Evolutionary conservation across 768 basidiomycete species (phyloP), one percentile per base, ranked within the genome.

Genomic region (Lentinula detonsa): DNA sequence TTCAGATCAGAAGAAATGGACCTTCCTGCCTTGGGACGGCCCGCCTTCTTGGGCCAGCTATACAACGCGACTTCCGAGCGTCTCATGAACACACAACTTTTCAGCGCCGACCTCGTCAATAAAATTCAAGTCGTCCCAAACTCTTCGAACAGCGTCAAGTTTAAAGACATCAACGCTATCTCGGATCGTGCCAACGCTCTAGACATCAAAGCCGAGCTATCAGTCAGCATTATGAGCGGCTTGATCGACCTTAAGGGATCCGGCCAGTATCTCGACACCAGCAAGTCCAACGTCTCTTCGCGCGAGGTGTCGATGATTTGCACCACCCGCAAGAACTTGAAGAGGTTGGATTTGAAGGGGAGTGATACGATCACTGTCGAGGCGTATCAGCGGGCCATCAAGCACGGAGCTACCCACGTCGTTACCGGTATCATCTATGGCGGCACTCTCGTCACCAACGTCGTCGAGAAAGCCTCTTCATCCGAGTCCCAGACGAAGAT

Each of bases 391-490:
- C 53, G 51, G 28, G 48, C 59, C 43, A 15, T 43, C 28, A 21
- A 55, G 45, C 43, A 46, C 11, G 53, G 58, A 34, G 65, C 65
- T 50, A 65, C 63, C 31, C 65, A 65, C 34, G 63, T 65, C 52
- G 51, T 65, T 52, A 65, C 65, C 5, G 61, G 60, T 39, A 65
- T 65, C 55, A 52, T 56, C 34, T 65, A 57, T 46, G 65, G 65
- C 16, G 61, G 65, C 34, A 64, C 60, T 49, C 48, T 64, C 13
- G 59, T 65, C 31, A 63, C 62, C 18, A 48, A 48, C 46, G 46
- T 48, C 21, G 50, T 35, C 15, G 31, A 52, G n/a, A 52, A 52
- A 18, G 34, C 50, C 28, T 52, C 50, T n/a, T 16, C 7, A 3
- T 52, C 50, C 31, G 50, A 52, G 15, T 15, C 50, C 2, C 50